A percentile compares a stretch with the other conserved stretches of the same genome.
These are phyloP conservation scores for Suillus fuscotomentosus DNA, from an alignment of 768 basidiomycete genomes.

Conservation along the genomic window DNA sequence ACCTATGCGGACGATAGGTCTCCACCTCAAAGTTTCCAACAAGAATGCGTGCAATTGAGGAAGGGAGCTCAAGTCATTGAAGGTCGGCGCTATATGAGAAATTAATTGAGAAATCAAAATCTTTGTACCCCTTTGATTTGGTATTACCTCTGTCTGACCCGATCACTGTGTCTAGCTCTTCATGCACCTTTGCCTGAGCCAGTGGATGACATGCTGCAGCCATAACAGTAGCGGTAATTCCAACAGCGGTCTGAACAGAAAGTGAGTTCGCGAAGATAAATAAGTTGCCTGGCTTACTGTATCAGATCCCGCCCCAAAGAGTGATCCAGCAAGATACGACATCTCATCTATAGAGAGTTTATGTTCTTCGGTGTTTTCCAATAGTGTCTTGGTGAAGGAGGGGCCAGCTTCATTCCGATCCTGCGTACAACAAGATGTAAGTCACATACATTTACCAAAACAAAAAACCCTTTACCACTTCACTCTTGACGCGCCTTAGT, in stretches of 20 bases:
- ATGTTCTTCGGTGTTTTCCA: slow-evolving; percentile 48
- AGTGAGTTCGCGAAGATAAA: not conserved
- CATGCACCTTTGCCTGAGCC: slow-evolving; percentile 45
- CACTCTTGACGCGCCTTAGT: slow-evolving; percentile 37
- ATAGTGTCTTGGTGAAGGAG: slow-evolving; percentile 50
- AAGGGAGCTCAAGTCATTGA: not conserved
- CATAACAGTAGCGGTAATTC: slow-evolving; percentile 47
- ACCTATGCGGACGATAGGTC: slow-evolving; percentile 31
- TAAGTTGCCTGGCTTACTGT: slow-evolving; percentile 31
- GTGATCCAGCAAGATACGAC: slow-evolving; percentile 56
- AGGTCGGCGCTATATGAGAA: not conserved
- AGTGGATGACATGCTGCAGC: slow-evolving; percentile 51
- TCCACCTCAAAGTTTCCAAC: slow-evolving; percentile 35
- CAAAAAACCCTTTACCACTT: slow-evolving; percentile 30
- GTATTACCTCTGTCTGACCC: slow-evolving; percentile 31
- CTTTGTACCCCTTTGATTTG: not conserved
- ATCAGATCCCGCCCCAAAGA: slow-evolving; percentile 61
- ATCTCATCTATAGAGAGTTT: slow-evolving; percentile 50
- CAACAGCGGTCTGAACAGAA: slow-evolving; percentile 40
- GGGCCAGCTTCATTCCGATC: slow-evolving; percentile 5
- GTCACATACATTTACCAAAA: not conserved
- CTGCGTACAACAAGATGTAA: slow-evolving; percentile 3
- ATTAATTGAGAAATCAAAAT: not conserved
- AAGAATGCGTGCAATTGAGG: not conserved
- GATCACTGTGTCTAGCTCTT: slow-evolving; percentile 49